Evolutionary conservation across 2,329 filamentous ascomycete genomes (phyloP).

Genomic region (Xenoacremonium recifei): DNA sequence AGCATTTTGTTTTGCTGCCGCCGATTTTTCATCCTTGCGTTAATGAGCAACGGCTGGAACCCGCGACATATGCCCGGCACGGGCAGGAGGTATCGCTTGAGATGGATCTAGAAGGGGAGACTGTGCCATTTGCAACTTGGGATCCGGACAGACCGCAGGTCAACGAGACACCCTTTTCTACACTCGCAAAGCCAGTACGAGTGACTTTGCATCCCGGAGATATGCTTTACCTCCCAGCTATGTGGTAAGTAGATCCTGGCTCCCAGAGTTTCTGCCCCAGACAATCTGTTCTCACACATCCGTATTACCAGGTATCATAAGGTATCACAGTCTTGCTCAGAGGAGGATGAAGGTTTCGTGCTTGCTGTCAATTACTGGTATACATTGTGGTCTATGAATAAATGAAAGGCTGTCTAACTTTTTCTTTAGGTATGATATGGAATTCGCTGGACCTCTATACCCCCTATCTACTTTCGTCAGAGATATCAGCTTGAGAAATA

Average conservation of each 20-base stretch:
- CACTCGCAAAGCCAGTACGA: slow-evolving; percentile 57
- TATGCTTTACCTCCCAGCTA: slow-evolving; percentile 77
- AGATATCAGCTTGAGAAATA: slow-evolving; percentile 26
- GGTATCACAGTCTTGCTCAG: slow-evolving; percentile 67
- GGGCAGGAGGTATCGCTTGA: slow-evolving; percentile 27
- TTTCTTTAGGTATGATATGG: slow-evolving; percentile 69
- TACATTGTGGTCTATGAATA: slow-evolving; percentile 15
- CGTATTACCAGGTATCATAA: slow-evolving; percentile 67
- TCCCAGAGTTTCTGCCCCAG: not conserved
- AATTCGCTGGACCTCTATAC: slow-evolving; percentile 69
- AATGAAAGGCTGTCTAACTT: slow-evolving; percentile 3
- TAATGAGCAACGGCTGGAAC: slow-evolving; percentile 56
- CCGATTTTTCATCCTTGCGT: slow-evolving; percentile 68
- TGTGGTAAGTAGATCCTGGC: slow-evolving; percentile 58
- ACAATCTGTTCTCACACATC: not conserved
- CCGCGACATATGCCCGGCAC: slow-evolving; percentile 57
- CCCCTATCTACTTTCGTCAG: slow-evolving; percentile 57
- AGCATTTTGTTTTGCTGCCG: slow-evolving; percentile 75
- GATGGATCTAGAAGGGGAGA: slow-evolving; percentile 32
- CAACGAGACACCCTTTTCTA: slow-evolving; percentile 57
- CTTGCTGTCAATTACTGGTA: slow-evolving; percentile 82
- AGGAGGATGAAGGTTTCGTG: slow-evolving; percentile 70
- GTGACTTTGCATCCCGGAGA: slow-evolving; percentile 71
- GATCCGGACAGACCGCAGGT: slow-evolving; percentile 62
- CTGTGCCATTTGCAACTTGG: slow-evolving; percentile 70